Conservation (phyloP, 768 basidiomycete species). For the Tulasnella sp. region DNA sequence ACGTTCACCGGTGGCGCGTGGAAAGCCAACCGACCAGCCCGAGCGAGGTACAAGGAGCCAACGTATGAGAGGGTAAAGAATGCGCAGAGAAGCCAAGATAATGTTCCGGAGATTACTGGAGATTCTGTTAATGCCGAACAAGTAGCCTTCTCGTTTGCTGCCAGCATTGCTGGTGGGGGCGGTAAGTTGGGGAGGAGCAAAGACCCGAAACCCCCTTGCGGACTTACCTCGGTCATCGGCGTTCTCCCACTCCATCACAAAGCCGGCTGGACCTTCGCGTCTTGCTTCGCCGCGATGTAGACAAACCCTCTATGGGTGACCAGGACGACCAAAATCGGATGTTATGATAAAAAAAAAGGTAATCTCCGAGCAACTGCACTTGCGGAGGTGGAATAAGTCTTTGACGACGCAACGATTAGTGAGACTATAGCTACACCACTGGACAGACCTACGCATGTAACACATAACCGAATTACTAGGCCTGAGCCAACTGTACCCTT, state of each 20-base stretch:
- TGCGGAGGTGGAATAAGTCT: too few species aligned
- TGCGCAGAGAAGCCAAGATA: conserved; percentile 48
- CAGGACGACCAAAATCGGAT: too few species aligned
- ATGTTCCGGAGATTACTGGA: neutral
- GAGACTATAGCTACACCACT: too few species aligned
- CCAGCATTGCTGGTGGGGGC: neutral
- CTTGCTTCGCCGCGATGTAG: too few species aligned
- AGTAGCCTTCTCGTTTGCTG: neutral
- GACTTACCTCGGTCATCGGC: neutral
- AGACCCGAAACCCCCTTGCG: neutral
- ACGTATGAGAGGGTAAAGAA: conserved; percentile 73
- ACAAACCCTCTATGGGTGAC: too few species aligned
- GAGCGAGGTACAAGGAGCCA: conserved; percentile 78
- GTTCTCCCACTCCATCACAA: neutral
- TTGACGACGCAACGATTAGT: too few species aligned
- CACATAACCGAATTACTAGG: too few species aligned
- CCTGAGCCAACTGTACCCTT: too few species aligned
- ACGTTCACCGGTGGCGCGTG: conserved; percentile 42
- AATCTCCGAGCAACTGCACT: too few species aligned
- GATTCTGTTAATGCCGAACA: neutral
- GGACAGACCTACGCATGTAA: too few species aligned
- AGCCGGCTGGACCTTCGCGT: too few species aligned
- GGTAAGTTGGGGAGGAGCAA: neutral
- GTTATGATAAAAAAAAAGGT: too few species aligned
- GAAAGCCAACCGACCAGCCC: conserved; percentile 62